Evolutionary conservation across 2,329 filamentous ascomycete species (phyloP).

Genomic region (Botrytis medusae): DNA sequence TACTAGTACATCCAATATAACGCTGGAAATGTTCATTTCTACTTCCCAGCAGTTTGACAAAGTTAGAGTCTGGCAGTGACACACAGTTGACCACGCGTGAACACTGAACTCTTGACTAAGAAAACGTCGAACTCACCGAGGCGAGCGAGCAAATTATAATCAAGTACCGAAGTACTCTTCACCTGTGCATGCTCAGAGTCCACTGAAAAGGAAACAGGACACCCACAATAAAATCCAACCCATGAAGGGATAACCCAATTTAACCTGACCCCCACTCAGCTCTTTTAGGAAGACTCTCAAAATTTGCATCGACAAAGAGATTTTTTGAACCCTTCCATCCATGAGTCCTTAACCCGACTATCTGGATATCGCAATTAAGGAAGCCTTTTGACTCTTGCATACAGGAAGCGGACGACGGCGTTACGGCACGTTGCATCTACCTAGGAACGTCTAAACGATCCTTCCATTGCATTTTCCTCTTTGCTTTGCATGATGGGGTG

Average conservation of each 20-base stretch:
- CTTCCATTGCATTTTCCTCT: conserved; percentile 14
- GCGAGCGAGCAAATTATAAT: conserved; percentile 8
- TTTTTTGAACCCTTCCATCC: conserved; percentile 5
- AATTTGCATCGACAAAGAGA: neutral
- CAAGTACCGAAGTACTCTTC: neutral
- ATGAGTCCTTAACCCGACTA: conserved; percentile 9
- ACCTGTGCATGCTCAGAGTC: neutral
- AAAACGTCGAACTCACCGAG: neutral
- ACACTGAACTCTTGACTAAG: conserved; percentile 5
- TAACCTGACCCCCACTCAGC: conserved; percentile 1
- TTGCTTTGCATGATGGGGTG: neutral
- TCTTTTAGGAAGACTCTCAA: conserved; percentile 3
- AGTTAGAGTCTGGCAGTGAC: conserved; percentile 6
- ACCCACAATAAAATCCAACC: neutral
- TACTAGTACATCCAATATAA: neutral
- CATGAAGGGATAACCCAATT: conserved; percentile 12
- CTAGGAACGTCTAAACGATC: conserved; percentile 1
- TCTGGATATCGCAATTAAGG: conserved; percentile 20
- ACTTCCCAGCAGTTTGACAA: conserved; percentile 1
- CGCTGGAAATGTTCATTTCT: neutral
- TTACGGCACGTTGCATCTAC: conserved; percentile 14
- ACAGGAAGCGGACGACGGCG: conserved; percentile 10
- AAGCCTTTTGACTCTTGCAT: conserved; percentile 10
- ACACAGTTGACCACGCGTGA: conserved; percentile 11
- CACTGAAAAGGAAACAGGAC: neutral